phyloP scores from a whole-genome alignment of 768 basidiomycete species.

The Boletus vermiculosoides region DNA sequence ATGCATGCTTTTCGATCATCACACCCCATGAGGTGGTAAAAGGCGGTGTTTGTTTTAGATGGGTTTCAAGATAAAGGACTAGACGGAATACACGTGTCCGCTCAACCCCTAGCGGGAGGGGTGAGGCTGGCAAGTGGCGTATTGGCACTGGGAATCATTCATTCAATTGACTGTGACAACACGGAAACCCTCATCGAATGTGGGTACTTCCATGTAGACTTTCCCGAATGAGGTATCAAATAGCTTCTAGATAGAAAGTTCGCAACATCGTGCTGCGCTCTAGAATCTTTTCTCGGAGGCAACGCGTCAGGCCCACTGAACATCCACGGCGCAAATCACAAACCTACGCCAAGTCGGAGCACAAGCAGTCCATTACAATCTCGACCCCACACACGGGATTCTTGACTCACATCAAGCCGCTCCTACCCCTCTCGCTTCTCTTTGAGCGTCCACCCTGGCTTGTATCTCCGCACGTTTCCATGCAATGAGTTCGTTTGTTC shows the following conservation, averaged over 20 bases:
- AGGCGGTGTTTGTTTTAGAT: not conserved
- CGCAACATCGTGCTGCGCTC: slow-evolving; percentile 7
- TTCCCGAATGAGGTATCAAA: slow-evolving; percentile 9
- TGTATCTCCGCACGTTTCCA: slow-evolving; percentile 64
- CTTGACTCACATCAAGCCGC: slow-evolving; percentile 21
- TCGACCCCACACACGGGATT: not conserved
- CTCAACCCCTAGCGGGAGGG: not conserved
- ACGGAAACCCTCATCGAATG: not conserved
- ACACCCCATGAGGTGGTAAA: not conserved
- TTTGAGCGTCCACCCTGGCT: slow-evolving; percentile 36
- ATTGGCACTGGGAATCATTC: not conserved
- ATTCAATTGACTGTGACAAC: slow-evolving; percentile 2
- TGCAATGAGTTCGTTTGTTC: slow-evolving; percentile 59
- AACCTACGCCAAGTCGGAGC: slow-evolving; percentile 21
- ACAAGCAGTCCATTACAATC: not conserved
- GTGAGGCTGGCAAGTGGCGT: not conserved
- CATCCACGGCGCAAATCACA: slow-evolving; percentile 7
- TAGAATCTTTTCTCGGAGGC: slow-evolving; percentile 6
- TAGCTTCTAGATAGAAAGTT: slow-evolving; percentile 20
- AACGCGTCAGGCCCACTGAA: slow-evolving; percentile 8
- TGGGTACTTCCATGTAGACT: not conserved
- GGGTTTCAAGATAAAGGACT: not conserved
- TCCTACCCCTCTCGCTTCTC: slow-evolving; percentile 16
- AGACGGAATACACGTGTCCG: not conserved
- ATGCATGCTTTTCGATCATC: slow-evolving; percentile 8